phyloP scores from a whole-genome alignment of 306 rosid species.

The Cyclanthera cordifolia region DNA sequence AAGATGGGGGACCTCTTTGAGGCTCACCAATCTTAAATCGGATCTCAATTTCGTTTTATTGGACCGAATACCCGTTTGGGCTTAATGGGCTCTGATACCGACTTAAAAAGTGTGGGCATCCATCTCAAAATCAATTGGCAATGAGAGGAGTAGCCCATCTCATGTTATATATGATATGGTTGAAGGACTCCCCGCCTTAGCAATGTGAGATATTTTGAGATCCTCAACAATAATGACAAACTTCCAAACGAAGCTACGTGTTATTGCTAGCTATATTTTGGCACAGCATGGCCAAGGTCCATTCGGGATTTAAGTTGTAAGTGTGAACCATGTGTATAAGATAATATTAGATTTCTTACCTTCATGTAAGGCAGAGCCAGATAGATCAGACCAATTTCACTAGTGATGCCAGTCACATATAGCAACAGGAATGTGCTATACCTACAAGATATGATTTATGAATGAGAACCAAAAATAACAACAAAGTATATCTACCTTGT shows the following conservation, averaged over 20 bases:
- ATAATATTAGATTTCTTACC: constrained; percentile 28
- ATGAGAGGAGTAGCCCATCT: too few species aligned
- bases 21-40: too few species aligned
- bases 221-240: too few species aligned
- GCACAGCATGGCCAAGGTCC: background rate
- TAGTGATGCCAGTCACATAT: constrained; percentile 51
- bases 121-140: too few species aligned
- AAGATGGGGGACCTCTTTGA: too few species aligned
- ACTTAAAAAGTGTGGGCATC: too few species aligned
- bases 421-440: constrained; percentile 57
- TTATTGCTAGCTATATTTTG: background rate
- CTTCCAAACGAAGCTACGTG: background rate
- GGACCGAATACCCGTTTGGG: too few species aligned
- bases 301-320: background rate
- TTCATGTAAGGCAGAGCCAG: constrained; percentile 52
- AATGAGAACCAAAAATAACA: background rate
- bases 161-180: too few species aligned
- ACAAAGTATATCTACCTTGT: constrained; percentile 6
- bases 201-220: too few species aligned
- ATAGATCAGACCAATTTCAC: constrained; percentile 66
- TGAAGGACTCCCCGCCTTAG: too few species aligned
- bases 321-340: background rate
- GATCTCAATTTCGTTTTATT: too few species aligned
- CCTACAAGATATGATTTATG: constrained; percentile 27
- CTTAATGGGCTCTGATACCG: too few species aligned